A percentile compares a stretch with the other conserved stretches of the same genome.
These are phyloP conservation scores for Euphrasia confusa DNA, from an alignment of 257 asterid species.

Conservation along the genomic window DNA sequence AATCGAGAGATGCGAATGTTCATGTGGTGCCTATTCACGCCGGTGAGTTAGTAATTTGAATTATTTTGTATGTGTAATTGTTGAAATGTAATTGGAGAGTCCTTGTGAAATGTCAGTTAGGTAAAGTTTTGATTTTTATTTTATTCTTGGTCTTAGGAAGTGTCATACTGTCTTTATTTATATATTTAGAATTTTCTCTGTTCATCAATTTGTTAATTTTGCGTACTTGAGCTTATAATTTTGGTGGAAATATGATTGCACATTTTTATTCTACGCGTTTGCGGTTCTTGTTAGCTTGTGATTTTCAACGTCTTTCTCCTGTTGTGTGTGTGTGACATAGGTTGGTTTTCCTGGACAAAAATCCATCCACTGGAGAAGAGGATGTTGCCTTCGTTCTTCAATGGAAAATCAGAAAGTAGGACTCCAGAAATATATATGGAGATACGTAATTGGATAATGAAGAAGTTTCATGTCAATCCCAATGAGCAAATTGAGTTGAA, in stretches of 20 bases:
- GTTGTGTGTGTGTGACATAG: conserved; percentile 33
- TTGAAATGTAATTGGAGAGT: conserved; percentile 23
- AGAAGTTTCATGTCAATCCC: conserved; percentile 70
- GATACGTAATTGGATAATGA: conserved; percentile 84
- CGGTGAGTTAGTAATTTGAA: conserved; percentile 44
- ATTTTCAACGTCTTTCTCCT: conserved; percentile 15
- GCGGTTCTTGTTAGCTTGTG: conserved; percentile 13
- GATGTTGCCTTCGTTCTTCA: conserved; percentile 77
- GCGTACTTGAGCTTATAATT: no score
- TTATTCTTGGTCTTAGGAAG: no score
- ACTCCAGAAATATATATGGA: conserved; percentile 74
- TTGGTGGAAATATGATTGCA: no score
- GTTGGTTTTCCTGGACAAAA: conserved; percentile 96
- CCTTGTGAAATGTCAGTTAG: neutral
- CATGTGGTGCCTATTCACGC: conserved; percentile 95
- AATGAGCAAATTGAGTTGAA: conserved; percentile 48
- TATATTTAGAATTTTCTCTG: neutral
- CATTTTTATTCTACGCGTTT: no score
- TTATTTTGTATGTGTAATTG: conserved; percentile 3
- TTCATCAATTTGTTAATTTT: neutral
- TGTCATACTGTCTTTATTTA: neutral
- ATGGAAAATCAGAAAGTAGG: conserved; percentile 69
- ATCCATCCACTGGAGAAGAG: conserved; percentile 80
- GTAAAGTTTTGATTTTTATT: conserved; percentile 9
- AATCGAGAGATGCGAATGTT: conserved; percentile 53